Conservation (phyloP, 177 flowering plant genomes). For the Tripterygium wilfordii region DNA sequence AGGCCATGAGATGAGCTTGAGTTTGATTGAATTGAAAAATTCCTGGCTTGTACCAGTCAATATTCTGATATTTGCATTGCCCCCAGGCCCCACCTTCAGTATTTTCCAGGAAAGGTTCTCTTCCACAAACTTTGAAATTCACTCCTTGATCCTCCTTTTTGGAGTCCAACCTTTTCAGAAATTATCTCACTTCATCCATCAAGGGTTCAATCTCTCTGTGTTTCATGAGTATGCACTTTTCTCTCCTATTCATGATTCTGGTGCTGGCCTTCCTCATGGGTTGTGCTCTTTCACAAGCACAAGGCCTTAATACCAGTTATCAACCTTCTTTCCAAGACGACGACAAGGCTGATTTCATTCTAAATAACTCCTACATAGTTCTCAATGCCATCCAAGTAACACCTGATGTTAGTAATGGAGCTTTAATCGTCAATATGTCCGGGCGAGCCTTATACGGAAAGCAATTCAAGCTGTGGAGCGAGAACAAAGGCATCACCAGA, state of each 20-base stretch:
- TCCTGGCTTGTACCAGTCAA: too few relatives aligned
- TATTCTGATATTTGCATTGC: too few relatives aligned
- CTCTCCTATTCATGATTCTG: not conserved
- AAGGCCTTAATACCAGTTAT: slow-evolving; percentile 9
- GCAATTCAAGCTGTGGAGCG: slow-evolving; percentile 36
- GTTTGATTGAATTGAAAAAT: too few relatives aligned
- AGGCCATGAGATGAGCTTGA: too few relatives aligned
- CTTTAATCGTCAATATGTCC: not conserved
- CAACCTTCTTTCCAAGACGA: not conserved
- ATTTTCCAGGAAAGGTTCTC: too few relatives aligned
- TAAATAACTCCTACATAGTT: not conserved
- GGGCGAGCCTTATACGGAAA: slow-evolving; percentile 16
- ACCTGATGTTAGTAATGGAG: slow-evolving; percentile 3
- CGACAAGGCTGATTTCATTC: not conserved
- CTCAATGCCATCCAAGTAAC: slow-evolving; percentile 24
- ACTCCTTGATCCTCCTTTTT: too few relatives aligned
- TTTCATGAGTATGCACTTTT: not conserved
- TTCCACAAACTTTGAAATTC: too few relatives aligned
- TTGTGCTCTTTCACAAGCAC: not conserved
- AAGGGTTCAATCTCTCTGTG: not conserved
- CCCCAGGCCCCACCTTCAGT: too few relatives aligned
- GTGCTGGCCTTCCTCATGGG: not conserved
- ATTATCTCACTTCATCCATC: not conserved
- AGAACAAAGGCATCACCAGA: not conserved
- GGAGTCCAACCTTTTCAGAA: not conserved